Base-by-base conservation (phyloP, 345 rosid species). In the Adansonia digitata region DNA sequence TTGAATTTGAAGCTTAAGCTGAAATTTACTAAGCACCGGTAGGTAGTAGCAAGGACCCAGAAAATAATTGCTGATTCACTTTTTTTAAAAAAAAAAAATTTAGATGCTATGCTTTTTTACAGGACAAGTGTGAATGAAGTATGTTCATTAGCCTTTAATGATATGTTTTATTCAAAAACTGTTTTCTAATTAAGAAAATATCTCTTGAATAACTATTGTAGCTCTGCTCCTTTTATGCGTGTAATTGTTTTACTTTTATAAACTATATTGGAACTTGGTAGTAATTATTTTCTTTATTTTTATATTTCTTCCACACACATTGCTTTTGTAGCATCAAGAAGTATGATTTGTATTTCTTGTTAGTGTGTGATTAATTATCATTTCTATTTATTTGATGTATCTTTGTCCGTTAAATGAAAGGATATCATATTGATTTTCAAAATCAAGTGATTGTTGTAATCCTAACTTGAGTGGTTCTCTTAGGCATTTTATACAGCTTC, bases 401-500 rank as follows among this genome's bases (percentile, higher is more conserved):
- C 11, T 10, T 55, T 24, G 5, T 22, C 10, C 29, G 1, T 48
- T 48, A 48, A 55, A 57, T 57, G 37, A 57, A 53, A 12, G 12
- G 6, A 31, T 26, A 13, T 27, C 5, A 55, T 12, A 57, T 13
- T 24, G 17, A 26, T 57, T 27, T 56, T 56, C 18, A 26, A 55
- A 55, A 43, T n/a, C 34, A 42, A 65, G 29, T 40, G 70, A 40
- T 5, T 40, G 51, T 48, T 64, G 17, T 39, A 27, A 53, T 73
- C 75, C 77, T 83, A 76, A 84, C 77, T 72, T 45, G n/a, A 24
- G 14, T 55, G 57, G 31, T 45, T 72, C 53, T 77, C 26, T 20
- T 78, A 94, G 98, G 72, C 84, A 72, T 92, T 94, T 79, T 94
- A 94, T 74, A 94, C 89, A 82, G 85, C 77, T 83, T 92, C 98